These are phyloP conservation scores for Aristolochia fimbriata DNA, from an alignment of 164 flowering plant species.

Conservation along the genomic window DNA sequence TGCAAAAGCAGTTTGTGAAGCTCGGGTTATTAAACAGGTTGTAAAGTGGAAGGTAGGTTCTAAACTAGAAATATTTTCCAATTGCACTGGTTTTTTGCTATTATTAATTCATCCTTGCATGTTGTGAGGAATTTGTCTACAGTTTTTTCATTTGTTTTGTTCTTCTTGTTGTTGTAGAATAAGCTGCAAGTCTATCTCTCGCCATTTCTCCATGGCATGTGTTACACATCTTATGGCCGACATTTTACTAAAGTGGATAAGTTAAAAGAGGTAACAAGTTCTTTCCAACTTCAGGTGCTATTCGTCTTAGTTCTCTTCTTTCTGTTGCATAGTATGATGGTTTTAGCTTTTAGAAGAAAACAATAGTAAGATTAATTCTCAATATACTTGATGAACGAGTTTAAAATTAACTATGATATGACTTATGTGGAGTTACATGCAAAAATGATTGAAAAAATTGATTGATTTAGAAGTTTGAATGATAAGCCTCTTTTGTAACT, in stretches of 20 bases:
- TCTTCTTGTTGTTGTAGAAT: conserved; percentile 30
- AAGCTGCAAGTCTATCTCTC: conserved; percentile 78
- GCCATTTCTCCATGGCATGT: conserved; percentile 80
- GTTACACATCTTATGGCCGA: conserved; percentile 94
- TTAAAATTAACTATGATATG: neutral
- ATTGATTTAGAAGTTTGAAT: too few species aligned
- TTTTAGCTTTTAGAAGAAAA: too few species aligned
- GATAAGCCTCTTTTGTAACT: too few species aligned
- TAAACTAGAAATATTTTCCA: neutral
- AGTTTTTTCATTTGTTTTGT: neutral
- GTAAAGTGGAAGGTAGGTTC: conserved; percentile 58
- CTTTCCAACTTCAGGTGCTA: neutral
- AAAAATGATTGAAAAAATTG: too few species aligned
- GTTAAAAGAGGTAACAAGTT: conserved; percentile 54
- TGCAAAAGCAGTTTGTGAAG: conserved; percentile 73
- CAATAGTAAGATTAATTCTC: too few species aligned
- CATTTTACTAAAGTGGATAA: conserved; percentile 87
- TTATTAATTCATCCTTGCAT: neutral
- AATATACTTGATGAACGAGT: too few species aligned
- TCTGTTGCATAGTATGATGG: neutral
- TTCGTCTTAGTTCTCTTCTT: neutral
- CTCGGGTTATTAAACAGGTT: conserved; percentile 44
- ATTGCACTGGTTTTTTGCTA: neutral
- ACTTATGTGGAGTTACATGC: neutral
- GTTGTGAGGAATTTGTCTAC: neutral